Conservation (phyloP, 441 rosid genomes). For the Syzygium syzygioides region DNA sequence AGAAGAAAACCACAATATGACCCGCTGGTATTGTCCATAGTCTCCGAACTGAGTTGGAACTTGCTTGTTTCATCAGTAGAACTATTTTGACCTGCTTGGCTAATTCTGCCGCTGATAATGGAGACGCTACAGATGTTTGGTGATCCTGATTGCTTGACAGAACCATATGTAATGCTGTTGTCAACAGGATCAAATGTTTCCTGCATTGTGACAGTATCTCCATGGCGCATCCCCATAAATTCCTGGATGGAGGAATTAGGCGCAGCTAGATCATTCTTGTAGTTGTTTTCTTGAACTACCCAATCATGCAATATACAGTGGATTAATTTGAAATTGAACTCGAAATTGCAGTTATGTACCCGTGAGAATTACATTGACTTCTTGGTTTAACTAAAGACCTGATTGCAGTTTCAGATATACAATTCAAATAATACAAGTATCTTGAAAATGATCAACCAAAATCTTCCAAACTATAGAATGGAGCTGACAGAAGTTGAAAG, state of each 20-base stretch:
- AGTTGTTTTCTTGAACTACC: not conserved
- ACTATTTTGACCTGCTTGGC: slow-evolving; percentile 24
- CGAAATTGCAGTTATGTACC: not conserved
- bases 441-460: not conserved
- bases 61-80: slow-evolving; percentile 9
- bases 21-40: slow-evolving; percentile 18
- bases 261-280: not conserved
- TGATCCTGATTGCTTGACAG: not conserved
- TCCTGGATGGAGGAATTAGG: slow-evolving; percentile 7
- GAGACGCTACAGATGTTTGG: slow-evolving; percentile 12
- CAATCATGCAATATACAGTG: not conserved
- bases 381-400: too few relatives aligned
- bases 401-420: too few relatives aligned
- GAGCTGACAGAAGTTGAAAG: not conserved
- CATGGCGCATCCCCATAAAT: slow-evolving; percentile 6
- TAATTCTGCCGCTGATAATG: slow-evolving; percentile 16
- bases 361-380: too few relatives aligned
- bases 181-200: slow-evolving; percentile 14
- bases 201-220: slow-evolving; percentile 10
- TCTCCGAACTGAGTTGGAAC: slow-evolving; percentile 17
- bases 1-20: slow-evolving; percentile 17
- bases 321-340: not conserved
- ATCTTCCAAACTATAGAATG: not conserved
- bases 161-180: slow-evolving; percentile 8
- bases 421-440: too few relatives aligned